Base-by-base conservation (phyloP, 305 asterid genomes). In the Solanum hybrid region DNA sequence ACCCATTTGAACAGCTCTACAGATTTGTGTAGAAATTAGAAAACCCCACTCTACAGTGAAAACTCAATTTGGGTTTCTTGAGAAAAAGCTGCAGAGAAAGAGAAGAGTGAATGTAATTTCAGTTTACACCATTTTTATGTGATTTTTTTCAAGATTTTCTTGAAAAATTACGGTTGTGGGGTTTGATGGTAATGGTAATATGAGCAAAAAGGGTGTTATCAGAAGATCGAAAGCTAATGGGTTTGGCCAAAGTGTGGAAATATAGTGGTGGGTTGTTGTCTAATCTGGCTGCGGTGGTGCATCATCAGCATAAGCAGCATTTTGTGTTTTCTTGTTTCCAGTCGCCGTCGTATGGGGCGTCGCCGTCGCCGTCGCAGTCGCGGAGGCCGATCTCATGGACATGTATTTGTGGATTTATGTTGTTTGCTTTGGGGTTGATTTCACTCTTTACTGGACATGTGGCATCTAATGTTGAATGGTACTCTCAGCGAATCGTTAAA, bases 391-490 rank as follows among this genome's bases (percentile, higher is more conserved):
- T 95, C 94, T 95, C 99, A 78, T 95, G 98, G 98, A 94, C 99
- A 90, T 93, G 89, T 89, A 92, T 96, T 38, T 98, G 99, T 81
- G 99, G 99, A 85, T 88, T 93, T 64, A 86, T 96, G 95, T 96
- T 98, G 72, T 98, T 98, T 85, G 94, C 92, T 15, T 94, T 98
- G 11, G 99, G 98, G 7, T 95, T 98, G 90, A 95, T 98, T 90
- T 96, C 99, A 7, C 96, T 98, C 72, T 95, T 98, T 91, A 96
- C 99, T 45, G 99, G 99, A 40, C 99, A 98, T 91, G 95, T 98
- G 90, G 99, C 96, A 36, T 95, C 99, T 90, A 94, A 97, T 96
- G 95, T 96, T 78, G 99, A 98, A 92, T 95, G 96, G 99, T 97
- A 97, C 90, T 96, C 99, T 71, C 97, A 96, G 86, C 93, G 96